Percentiles rank a stretch among this genome's conserved stretches.
phyloP scores from a whole-genome alignment of 768 basidiomycete species.

The Coprinopsis strossmayeri region DNA sequence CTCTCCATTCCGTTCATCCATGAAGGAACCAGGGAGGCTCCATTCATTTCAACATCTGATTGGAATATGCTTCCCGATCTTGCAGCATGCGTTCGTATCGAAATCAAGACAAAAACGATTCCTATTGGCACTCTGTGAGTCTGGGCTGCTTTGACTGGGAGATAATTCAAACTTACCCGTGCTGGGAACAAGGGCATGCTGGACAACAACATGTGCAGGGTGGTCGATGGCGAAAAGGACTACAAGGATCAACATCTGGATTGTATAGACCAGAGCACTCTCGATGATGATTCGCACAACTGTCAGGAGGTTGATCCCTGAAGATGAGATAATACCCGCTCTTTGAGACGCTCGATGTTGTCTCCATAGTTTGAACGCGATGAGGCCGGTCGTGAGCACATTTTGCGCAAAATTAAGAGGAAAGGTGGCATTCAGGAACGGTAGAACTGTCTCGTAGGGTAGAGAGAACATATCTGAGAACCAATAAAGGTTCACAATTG shows the following conservation, averaged over 20 bases:
- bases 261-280: slow-evolving; percentile 8
- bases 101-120: slow-evolving; percentile 8
- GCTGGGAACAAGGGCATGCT: not conserved
- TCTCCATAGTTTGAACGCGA: slow-evolving; percentile 1
- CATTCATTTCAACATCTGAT: not conserved
- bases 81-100: slow-evolving; percentile 5
- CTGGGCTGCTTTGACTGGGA: too few relatives aligned
- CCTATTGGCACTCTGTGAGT: too few relatives aligned
- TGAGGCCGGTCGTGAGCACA: slow-evolving; percentile 5
- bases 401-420: slow-evolving; percentile 7
- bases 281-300: slow-evolving; percentile 7
- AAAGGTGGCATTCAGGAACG: not conserved
- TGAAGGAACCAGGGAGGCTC: not conserved
- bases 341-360: slow-evolving; percentile 1
- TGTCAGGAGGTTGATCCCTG: slow-evolving; percentile 1
- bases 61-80: not conserved
- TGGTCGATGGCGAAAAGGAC: not conserved
- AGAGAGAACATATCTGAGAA: not conserved
- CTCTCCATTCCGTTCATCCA: not conserved
- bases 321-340: not conserved
- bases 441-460: not conserved
- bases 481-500: not conserved
- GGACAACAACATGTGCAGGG: slow-evolving; percentile 3
- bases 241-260: slow-evolving; percentile 2
- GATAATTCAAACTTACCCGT: not conserved